Base-by-base conservation (phyloP, 2,329 filamentous ascomycete genomes). In the Fusarium coicis region DNA sequence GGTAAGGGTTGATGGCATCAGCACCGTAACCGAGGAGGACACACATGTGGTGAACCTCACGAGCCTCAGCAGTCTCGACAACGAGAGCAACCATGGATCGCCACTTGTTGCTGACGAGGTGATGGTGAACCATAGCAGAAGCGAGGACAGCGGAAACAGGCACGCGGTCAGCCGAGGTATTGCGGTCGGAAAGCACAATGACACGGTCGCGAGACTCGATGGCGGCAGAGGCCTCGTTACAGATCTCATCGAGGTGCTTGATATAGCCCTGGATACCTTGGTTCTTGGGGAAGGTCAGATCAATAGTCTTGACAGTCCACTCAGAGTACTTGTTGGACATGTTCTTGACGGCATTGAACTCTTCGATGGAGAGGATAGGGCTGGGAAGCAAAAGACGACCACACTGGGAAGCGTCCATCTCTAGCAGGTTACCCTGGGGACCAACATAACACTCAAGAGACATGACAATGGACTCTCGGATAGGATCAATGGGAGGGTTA, bases 31-130 rank as follows among this genome's bases (percentile, higher is more conserved):
- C 96, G 68, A 98, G 90, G 47, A 98, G 89, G n/a, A 98, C 96
- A 85, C 94, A 97, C 94, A 98, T 97, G 85, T 98, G 96, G 83
- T 98, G 96, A 12, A 98, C 96, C 84, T 98, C 96, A 84, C 96
- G 94, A 77, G 96, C 96, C 83, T 98, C 96, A 50, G 93, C 96
- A 72, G 95, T 97, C 86, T 98, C 96, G 39, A 97, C 90, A 44
- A 97, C 88, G 50, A 98, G 85, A 52, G 95, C 96, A 75, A 91
- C 94, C 83, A 95, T 90, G 18, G 96, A 95, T 81, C 96, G 90
- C 94, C 95, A 97, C 85, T 97, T 96, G 88, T 97, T 98, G 83
- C 92, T 93, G 70, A 98, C 95, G 75, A 98, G 87, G 82, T 98
- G 95, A 80, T 98, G 96, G 83, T 98, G 96, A 30, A 98, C 93